These are phyloP conservation scores for Anthoceros angustus DNA, from an alignment of 225 moss, liverwort and hornwort genomes.

Conservation along the genomic window DNA sequence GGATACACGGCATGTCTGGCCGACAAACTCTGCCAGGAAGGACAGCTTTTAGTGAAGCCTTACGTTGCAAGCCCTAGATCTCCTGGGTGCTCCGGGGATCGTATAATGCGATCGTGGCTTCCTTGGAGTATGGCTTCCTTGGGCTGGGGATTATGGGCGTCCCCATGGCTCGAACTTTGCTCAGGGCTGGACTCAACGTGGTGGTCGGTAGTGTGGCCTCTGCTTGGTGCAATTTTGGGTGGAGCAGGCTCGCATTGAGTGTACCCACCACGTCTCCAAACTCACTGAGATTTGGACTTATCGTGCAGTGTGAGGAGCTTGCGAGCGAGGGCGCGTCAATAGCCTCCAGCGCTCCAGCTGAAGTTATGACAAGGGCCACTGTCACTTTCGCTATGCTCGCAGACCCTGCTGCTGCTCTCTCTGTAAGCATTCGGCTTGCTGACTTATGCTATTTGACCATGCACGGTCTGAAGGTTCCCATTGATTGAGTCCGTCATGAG, in stretches of 20 bases:
- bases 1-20: no score
- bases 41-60: no score
- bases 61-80: no score
- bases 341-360: conserved; percentile 53
- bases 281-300: neutral
- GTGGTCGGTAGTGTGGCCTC: conserved; percentile 43
- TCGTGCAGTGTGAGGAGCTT: conserved; percentile 54
- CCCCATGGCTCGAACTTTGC: conserved; percentile 66
- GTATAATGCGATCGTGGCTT: neutral
- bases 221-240: neutral
- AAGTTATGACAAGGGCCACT: conserved; percentile 55
- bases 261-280: neutral
- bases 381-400: conserved; percentile 92
- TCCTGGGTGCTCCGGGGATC: no score
- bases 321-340: conserved; percentile 62
- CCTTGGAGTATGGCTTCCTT: conserved; percentile 52
- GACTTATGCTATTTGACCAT: no score
- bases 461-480: no score
- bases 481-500: no score
- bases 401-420: conserved; percentile 60
- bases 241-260: neutral
- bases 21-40: no score
- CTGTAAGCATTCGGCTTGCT: conserved; percentile 21
- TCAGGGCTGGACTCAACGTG: conserved; percentile 64
- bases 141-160: conserved; percentile 86